Percentiles rank a stretch among this genome's conserved stretches.
Evolutionary conservation across 495 filamentous ascomycete genomes (phyloP).

Genomic region (Trichoderma gamsii): DNA sequence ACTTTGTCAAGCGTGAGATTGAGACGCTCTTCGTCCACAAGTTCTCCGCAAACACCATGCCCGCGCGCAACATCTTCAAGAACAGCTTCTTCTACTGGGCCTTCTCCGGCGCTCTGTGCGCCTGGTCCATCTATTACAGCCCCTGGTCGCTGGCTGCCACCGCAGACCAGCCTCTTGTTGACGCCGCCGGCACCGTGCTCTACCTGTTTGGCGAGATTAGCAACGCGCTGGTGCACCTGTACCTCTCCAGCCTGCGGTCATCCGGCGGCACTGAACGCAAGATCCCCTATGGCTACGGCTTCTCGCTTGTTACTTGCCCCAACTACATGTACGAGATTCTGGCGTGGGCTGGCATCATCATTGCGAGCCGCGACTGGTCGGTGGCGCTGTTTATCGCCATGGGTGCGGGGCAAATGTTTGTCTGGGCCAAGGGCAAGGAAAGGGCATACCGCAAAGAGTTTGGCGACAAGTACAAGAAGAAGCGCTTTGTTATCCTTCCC

Average conservation of each 20-base stretch:
- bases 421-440: conserved; percentile 93
- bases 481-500: conserved; percentile 74
- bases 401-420: conserved; percentile 67
- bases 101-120: conserved; percentile 72
- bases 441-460: conserved; percentile 81
- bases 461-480: conserved; percentile 81
- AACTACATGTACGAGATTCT: conserved; percentile 94
- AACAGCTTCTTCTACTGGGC: conserved; percentile 90
- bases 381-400: conserved; percentile 64
- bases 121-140: conserved; percentile 70
- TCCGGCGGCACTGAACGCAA: conserved; percentile 78
- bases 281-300: conserved; percentile 83
- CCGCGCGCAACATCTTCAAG: conserved; percentile 77
- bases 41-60: conserved; percentile 93
- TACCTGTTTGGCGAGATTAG: conserved; percentile 70
- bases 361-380: conserved; percentile 69
- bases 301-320: conserved; percentile 81
- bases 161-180: conserved; percentile 37
- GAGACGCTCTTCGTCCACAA: conserved; percentile 93
- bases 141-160: conserved; percentile 57
- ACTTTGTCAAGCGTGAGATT: conserved; percentile 93
- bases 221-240: conserved; percentile 73
- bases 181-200: conserved; percentile 58
- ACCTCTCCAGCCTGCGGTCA: conserved; percentile 66
- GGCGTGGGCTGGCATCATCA: conserved; percentile 73